Evolutionary conservation across 805 yeast species (phyloP).

Genomic region (Candida railenensis): DNA sequence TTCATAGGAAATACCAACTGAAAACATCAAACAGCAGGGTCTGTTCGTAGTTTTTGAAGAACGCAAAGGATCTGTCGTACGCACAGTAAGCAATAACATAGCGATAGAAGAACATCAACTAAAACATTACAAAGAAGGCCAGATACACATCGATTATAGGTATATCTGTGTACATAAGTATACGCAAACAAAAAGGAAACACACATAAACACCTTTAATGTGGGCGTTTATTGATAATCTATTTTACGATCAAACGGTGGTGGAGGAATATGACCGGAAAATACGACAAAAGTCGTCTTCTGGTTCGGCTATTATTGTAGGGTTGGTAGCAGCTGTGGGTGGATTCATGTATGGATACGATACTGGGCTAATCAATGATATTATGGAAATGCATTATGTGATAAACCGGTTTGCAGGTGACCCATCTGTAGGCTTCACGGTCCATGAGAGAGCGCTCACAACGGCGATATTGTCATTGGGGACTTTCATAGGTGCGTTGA

Average conservation of each 20-base stretch:
- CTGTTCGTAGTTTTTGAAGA: too few relatives aligned
- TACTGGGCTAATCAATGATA: slow-evolving; percentile 80
- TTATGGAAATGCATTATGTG: slow-evolving; percentile 75
- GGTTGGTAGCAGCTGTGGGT: slow-evolving; percentile 83
- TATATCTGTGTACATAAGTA: too few relatives aligned
- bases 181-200: too few relatives aligned
- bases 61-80: too few relatives aligned
- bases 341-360: slow-evolving; percentile 90
- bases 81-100: too few relatives aligned
- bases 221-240: slow-evolving; percentile 9
- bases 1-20: too few relatives aligned
- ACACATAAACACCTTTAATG: too few relatives aligned
- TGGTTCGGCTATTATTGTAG: slow-evolving; percentile 68
- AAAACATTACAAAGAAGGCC: too few relatives aligned
- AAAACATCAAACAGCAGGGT: too few relatives aligned
- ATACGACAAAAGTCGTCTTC: slow-evolving; percentile 50
- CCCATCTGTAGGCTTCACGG: slow-evolving; percentile 41
- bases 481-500: slow-evolving; percentile 69
- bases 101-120: too few relatives aligned
- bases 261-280: slow-evolving; percentile 36
- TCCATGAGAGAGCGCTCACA: slow-evolving; percentile 65
- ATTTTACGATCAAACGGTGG: slow-evolving; percentile 33
- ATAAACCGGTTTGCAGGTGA: slow-evolving; percentile 52
- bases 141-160: too few relatives aligned
- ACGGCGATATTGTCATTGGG: slow-evolving; percentile 83